Percentiles rank a stretch among this genome's conserved stretches.
Evolutionary conservation across 208 protist genomes (phyloP).

Genomic region (Trypanosoma melophagium): DNA sequence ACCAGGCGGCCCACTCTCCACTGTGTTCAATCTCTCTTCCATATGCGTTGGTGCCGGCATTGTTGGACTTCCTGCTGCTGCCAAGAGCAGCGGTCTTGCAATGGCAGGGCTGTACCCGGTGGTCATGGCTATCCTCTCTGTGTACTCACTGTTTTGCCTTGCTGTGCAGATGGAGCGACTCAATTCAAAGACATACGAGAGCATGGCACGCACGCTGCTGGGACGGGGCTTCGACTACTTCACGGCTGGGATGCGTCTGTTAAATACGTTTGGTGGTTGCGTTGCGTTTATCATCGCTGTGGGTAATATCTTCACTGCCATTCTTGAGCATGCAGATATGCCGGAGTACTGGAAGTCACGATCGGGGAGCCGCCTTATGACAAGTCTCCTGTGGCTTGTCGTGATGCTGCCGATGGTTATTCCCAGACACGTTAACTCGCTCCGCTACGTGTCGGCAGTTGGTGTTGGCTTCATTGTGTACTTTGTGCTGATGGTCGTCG

Average conservation of each 20-base stretch:
- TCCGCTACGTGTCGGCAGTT: conserved; percentile 57
- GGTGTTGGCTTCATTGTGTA: conserved; percentile 56
- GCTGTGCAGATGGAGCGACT: conserved; percentile 38
- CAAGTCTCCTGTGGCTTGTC: conserved; percentile 45
- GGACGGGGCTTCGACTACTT: conserved; percentile 33
- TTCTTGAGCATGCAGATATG: conserved; percentile 28
- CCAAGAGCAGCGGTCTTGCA: conserved; percentile 50
- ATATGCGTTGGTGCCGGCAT: conserved; percentile 67
- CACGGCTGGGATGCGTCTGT: conserved; percentile 32
- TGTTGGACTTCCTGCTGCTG: conserved; percentile 51
- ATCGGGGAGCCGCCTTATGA: conserved; percentile 47
- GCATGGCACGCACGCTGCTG: conserved; percentile 36
- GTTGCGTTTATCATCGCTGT: conserved; percentile 64
- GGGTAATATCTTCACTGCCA: conserved; percentile 40
- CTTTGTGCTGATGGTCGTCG: conserved; percentile 51
- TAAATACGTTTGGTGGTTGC: conserved; percentile 45
- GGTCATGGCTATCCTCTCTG: conserved; percentile 33
- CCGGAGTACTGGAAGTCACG: conserved; percentile 23
- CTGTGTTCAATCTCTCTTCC: conserved; percentile 48
- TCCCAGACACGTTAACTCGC: conserved; percentile 55
- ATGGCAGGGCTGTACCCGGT: conserved; percentile 49
- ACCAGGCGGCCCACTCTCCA: conserved; percentile 37
- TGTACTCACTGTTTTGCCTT: conserved; percentile 66
- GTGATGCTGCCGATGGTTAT: conserved; percentile 69
- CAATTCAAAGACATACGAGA: conserved; percentile 42